Evolutionary conservation across 2,329 filamentous ascomycete species (phyloP).

Genomic region (Harringtonia aguacate): DNA sequence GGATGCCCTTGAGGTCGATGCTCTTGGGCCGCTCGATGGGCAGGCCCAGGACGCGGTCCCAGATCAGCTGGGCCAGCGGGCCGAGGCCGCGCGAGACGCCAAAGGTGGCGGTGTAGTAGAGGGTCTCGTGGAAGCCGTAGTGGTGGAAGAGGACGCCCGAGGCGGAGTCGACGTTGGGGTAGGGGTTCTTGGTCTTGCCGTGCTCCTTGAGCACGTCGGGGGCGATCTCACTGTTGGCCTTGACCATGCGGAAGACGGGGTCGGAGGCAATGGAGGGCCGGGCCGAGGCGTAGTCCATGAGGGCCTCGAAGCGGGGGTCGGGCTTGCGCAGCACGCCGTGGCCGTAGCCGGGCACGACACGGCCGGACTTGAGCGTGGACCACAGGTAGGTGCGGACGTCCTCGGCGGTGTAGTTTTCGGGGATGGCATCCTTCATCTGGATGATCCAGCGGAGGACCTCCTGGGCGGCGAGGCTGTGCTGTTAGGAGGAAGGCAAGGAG

Average conservation of each 20-base stretch:
- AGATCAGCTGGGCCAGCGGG: constrained; percentile 86
- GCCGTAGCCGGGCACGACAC: constrained; percentile 89
- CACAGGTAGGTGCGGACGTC: constrained; percentile 87
- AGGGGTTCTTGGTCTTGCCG: constrained; percentile 97
- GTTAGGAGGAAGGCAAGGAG: too few species aligned
- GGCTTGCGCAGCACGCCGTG: constrained; percentile 95
- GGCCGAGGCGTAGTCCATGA: constrained; percentile 88
- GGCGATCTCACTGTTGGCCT: constrained; percentile 85
- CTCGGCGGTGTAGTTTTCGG: constrained; percentile 62
- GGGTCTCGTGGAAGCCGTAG: constrained; percentile 93
- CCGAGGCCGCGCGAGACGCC: constrained; percentile 65
- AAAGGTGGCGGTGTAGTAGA: constrained; percentile 80
- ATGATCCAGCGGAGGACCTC: constrained; percentile 95
- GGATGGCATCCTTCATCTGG: constrained; percentile 87
- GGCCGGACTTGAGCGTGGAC: constrained; percentile 84
- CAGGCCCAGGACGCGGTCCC: constrained; percentile 86
- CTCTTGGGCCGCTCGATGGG: constrained; percentile 98
- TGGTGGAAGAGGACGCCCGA: constrained; percentile 96
- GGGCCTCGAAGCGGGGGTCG: constrained; percentile 88
- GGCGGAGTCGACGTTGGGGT: constrained; percentile 90
- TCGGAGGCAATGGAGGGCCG: constrained; percentile 77
- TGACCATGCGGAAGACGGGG: constrained; percentile 87
- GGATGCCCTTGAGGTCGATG: constrained; percentile 80
- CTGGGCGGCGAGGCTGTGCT: constrained; percentile 75
- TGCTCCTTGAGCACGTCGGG: constrained; percentile 86